These are phyloP conservation scores for Golubevia sp. DNA, from an alignment of 1,284 basidiomycete genomes.

Conservation along the genomic window DNA sequence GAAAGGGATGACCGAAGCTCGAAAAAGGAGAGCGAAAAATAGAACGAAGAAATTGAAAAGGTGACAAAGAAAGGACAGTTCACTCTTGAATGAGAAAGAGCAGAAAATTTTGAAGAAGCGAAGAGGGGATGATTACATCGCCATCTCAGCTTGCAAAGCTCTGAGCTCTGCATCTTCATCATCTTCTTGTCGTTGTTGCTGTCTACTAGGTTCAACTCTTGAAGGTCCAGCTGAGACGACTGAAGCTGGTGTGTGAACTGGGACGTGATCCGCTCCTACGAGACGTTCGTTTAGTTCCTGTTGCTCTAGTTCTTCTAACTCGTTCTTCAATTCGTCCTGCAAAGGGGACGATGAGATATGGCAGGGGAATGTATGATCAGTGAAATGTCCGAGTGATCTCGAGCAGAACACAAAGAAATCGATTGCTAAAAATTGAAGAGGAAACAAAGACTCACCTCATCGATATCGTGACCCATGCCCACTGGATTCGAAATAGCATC, in stretches of 20 bases:
- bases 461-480: conserved; percentile 70
- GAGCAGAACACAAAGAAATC: background rate
- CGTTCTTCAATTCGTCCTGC: conserved; percentile 54
- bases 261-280: conserved; percentile 55
- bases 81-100: background rate
- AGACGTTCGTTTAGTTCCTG: conserved; percentile 56
- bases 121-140: conserved; percentile 31
- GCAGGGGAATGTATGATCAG: background rate
- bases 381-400: conserved; percentile 6
- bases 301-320: conserved; percentile 59
- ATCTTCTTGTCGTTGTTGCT: conserved; percentile 44
- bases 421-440: conserved; percentile 11
- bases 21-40: background rate
- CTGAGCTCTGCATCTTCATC: conserved; percentile 56
- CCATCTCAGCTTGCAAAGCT: conserved; percentile 56
- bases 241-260: conserved; percentile 40
- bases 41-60: background rate
- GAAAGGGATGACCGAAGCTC: background rate
- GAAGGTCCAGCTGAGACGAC: conserved; percentile 29
- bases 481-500: conserved; percentile 86
- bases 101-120: background rate
- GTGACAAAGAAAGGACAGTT: too few relatives aligned
- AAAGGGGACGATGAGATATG: background rate
- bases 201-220: conserved; percentile 18
- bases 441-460: conserved; percentile 70